Percentiles rank a stretch among this genome's conserved stretches.
These are phyloP conservation scores for Physcomitrium patens DNA, from an alignment of 225 moss, liverwort and hornwort genomes.

Conservation along the genomic window DNA sequence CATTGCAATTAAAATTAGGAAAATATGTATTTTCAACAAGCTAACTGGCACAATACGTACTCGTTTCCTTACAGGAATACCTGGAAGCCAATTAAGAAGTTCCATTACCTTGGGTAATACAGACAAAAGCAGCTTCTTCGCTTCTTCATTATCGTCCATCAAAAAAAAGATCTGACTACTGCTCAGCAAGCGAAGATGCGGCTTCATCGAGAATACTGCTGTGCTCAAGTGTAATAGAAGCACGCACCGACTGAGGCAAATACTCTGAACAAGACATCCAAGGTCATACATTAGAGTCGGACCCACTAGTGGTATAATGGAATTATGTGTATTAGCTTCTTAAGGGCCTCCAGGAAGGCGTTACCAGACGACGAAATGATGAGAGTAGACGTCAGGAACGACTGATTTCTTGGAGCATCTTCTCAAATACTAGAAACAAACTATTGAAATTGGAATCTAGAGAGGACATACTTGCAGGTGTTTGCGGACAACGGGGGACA, in stretches of 20 bases:
- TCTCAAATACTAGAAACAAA: not conserved
- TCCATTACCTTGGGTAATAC: slow-evolving; percentile 77
- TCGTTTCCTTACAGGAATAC: slow-evolving; percentile 23
- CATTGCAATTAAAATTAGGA: slow-evolving; percentile 2
- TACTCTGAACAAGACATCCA: slow-evolving; percentile 38
- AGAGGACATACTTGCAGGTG: slow-evolving; percentile 75
- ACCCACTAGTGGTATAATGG: slow-evolving; percentile 5
- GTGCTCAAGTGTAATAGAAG: slow-evolving; percentile 81
- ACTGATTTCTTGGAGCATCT: slow-evolving; percentile 10
- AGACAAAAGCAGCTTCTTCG: slow-evolving; percentile 78
- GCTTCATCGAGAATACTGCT: slow-evolving; percentile 88
- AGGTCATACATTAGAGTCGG: slow-evolving; percentile 15
- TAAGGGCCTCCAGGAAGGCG: slow-evolving; percentile 12
- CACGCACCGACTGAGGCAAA: slow-evolving; percentile 83
- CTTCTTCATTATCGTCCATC: slow-evolving; percentile 80
- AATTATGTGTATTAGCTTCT: slow-evolving; percentile 12
- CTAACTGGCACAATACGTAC: slow-evolving; percentile 17
- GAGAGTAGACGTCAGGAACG: not conserved
- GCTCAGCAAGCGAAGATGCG: slow-evolving; percentile 76
- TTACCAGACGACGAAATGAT: not conserved
- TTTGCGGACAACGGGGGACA: slow-evolving; percentile 68
- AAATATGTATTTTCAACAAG: slow-evolving; percentile 2
- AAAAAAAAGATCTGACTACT: slow-evolving; percentile 81
- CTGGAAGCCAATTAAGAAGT: slow-evolving; percentile 8
- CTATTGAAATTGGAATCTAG: slow-evolving; percentile 9